phyloP scores from a whole-genome alignment of 352 stramenopile genomes.

The Phytopythium montanum region DNA sequence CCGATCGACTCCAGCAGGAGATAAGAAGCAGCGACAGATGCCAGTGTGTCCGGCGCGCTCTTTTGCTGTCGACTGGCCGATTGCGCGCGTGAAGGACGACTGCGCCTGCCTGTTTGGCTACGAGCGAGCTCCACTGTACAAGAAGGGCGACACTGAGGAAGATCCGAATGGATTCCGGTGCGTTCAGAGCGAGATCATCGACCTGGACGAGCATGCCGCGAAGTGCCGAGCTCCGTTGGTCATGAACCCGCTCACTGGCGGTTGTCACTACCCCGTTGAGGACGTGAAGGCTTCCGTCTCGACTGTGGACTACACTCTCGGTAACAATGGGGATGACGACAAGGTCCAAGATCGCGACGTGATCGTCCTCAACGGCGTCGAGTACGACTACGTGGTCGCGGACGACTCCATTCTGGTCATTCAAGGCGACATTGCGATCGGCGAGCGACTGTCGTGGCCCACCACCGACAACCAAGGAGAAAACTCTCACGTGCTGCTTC shows the following conservation, averaged over 20 bases:
- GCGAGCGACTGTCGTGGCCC: constrained; percentile 38
- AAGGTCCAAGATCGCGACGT: constrained; percentile 24
- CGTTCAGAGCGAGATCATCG: constrained; percentile 16
- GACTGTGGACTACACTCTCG: constrained; percentile 1
- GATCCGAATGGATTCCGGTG: constrained; percentile 43
- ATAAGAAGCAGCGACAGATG: constrained; percentile 16
- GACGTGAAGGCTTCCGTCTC: constrained; percentile 22
- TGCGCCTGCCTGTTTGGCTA: constrained; percentile 50
- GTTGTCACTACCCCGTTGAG: constrained; percentile 66
- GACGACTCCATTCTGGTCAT: constrained; percentile 76
- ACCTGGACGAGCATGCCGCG: constrained; percentile 35
- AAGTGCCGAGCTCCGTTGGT: constrained; percentile 36
- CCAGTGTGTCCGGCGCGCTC: constrained; percentile 46
- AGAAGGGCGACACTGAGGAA: constrained; percentile 22
- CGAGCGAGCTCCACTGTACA: constrained; percentile 25
- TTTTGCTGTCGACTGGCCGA: constrained; percentile 47
- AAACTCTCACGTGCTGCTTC: constrained; percentile 32
- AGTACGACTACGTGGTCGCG: constrained; percentile 78
- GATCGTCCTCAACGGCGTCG: constrained; percentile 72
- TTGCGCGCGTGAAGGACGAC: constrained; percentile 23
- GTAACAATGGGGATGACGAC: constrained; percentile 13
- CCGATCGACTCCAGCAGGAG: constrained; percentile 14
- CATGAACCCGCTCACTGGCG: constrained; percentile 41
- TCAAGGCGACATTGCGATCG: constrained; percentile 75
- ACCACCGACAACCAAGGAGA: constrained; percentile 5